Evolutionary conservation across 257 asterid species (phyloP).

Genomic region (Linderniella brevidens): DNA sequence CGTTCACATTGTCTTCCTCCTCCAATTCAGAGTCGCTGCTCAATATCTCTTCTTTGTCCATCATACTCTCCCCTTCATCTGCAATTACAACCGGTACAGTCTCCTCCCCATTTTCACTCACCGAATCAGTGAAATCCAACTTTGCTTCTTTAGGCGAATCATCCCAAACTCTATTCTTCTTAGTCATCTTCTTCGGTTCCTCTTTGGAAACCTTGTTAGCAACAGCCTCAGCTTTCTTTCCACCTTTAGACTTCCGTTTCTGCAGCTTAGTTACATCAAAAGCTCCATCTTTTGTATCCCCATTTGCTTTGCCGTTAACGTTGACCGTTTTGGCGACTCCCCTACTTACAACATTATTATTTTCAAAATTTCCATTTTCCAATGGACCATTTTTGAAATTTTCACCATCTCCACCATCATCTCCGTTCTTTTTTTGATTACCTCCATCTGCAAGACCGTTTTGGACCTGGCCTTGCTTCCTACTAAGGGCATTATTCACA

Average conservation of each 20-base stretch:
- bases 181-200: slow-evolving; percentile 46
- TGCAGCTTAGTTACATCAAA: slow-evolving; percentile 81
- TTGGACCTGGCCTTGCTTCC: slow-evolving; percentile 63
- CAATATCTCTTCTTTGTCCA: slow-evolving; percentile 82
- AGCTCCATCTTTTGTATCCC: slow-evolving; percentile 44
- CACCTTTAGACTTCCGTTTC: slow-evolving; percentile 63
- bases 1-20: slow-evolving; percentile 39
- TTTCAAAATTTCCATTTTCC: slow-evolving; percentile 38
- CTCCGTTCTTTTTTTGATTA: slow-evolving; percentile 56
- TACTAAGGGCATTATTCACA: slow-evolving; percentile 25
- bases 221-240: slow-evolving; percentile 41
- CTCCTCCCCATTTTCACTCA: slow-evolving; percentile 56
- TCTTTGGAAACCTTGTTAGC: slow-evolving; percentile 47
- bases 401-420: slow-evolving; percentile 42
- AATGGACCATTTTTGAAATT: slow-evolving; percentile 18
- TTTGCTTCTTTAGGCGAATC: slow-evolving; percentile 50
- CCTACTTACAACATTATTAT: slow-evolving; percentile 23
- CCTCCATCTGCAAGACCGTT: slow-evolving; percentile 51
- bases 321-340: slow-evolving; percentile 17
- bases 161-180: slow-evolving; percentile 76
- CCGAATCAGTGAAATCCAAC: slow-evolving; percentile 76
- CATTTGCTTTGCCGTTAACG: slow-evolving; percentile 52
- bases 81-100: slow-evolving; percentile 34
- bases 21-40: slow-evolving; percentile 76
- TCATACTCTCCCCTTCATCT: slow-evolving; percentile 80